A percentile compares a stretch with the other conserved stretches of the same genome.
Conservation (phyloP, 164 flowering plant genomes). For the Vitis rupestris region DNA sequence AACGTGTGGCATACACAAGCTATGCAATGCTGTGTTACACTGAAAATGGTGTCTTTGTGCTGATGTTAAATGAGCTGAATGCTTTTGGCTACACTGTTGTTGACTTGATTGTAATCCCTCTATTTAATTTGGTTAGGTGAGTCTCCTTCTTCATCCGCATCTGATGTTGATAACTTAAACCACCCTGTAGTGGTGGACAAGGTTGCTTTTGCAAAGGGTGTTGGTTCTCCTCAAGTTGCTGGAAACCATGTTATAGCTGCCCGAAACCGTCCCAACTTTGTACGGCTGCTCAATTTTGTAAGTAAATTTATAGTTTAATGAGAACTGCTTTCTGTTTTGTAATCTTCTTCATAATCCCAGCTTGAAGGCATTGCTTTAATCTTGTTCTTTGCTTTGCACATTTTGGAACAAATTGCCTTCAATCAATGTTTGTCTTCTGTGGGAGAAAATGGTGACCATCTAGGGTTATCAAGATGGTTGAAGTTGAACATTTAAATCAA, state of each 20-base stretch:
- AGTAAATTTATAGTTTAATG: slow-evolving; percentile 28
- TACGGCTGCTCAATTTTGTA: slow-evolving; percentile 78
- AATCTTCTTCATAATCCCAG: too few relatives aligned
- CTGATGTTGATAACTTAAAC: slow-evolving; percentile 88
- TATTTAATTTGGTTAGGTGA: slow-evolving; percentile 50
- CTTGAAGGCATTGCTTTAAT: too few relatives aligned
- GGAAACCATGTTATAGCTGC: slow-evolving; percentile 67
- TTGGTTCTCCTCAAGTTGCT: slow-evolving; percentile 46
- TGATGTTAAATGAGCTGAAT: not conserved
- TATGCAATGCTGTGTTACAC: not conserved
- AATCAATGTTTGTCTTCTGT: too few relatives aligned
- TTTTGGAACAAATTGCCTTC: too few relatives aligned
- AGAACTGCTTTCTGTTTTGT: too few relatives aligned
- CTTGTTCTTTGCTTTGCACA: too few relatives aligned
- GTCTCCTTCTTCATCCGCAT: slow-evolving; percentile 97
- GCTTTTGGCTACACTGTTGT: not conserved
- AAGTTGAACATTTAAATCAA: too few relatives aligned
- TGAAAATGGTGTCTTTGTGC: not conserved
- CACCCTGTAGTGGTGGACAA: slow-evolving; percentile 54
- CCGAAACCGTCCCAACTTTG: slow-evolving; percentile 52
- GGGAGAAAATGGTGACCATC: too few relatives aligned
- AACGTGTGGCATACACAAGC: too few relatives aligned
- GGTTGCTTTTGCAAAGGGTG: slow-evolving; percentile 42
- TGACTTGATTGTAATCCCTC: not conserved
- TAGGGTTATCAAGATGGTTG: too few relatives aligned